A percentile compares a stretch with the other conserved stretches of the same genome.
Conservation (phyloP, 352 stramenopile genomes). For the Phytophthora hybrid region DNA sequence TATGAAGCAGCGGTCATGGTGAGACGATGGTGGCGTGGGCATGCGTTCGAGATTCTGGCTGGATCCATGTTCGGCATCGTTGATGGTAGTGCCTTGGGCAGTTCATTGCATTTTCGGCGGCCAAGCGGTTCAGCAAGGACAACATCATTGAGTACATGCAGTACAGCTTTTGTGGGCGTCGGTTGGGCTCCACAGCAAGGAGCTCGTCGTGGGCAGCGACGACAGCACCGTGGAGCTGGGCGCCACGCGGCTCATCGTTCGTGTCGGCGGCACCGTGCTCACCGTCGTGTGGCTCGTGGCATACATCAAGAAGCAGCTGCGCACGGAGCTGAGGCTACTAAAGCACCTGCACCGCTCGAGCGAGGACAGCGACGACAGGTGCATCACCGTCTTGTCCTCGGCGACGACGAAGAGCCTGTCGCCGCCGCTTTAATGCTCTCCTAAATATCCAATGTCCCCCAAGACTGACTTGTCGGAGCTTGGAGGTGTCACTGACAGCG, state of each 20-base stretch:
- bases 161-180: conserved; percentile 71
- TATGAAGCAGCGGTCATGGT: too few relatives aligned
- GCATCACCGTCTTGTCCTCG: conserved; percentile 40
- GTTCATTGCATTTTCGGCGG: too few relatives aligned
- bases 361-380: conserved; percentile 38
- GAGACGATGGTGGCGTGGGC: too few relatives aligned
- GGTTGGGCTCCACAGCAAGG: conserved; percentile 65
- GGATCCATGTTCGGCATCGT: conserved; percentile 74
- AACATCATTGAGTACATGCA: conserved; percentile 61
- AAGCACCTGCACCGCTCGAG: conserved; percentile 45
- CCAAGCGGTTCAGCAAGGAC: too few relatives aligned
- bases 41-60: conserved; percentile 71
- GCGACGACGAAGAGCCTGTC: conserved; percentile 35
- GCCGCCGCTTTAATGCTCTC: too few relatives aligned
- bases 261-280: conserved; percentile 42
- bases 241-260: conserved; percentile 39
- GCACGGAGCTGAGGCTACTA: conserved; percentile 39
- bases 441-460: too few relatives aligned
- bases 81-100: conserved; percentile 75
- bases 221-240: conserved; percentile 18
- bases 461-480: too few relatives aligned
- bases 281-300: conserved; percentile 56
- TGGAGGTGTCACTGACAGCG: too few relatives aligned
- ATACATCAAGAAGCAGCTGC: conserved; percentile 58
- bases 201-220: conserved; percentile 41